Conservation (phyloP, 2,329 filamentous ascomycete genomes). For the Domatiomyces catenatus region DNA sequence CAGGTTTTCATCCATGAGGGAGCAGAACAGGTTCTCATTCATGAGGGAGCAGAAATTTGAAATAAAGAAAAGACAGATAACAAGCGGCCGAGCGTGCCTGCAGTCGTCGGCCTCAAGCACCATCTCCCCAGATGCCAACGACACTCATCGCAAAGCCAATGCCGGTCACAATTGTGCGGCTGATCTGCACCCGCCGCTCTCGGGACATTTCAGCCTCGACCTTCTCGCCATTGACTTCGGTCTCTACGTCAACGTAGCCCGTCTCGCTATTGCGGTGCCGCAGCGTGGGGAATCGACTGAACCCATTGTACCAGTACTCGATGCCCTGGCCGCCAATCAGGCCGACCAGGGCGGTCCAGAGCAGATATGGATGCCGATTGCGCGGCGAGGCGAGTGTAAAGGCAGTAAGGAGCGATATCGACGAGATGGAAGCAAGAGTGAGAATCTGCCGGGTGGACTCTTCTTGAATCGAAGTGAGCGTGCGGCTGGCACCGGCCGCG, state of each 20-base stretch:
- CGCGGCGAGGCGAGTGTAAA: slow-evolving; percentile 61
- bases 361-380: slow-evolving; percentile 70
- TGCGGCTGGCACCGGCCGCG: slow-evolving; percentile 52
- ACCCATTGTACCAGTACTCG: slow-evolving; percentile 58
- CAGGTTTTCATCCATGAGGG: background rate
- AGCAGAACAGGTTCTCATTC: background rate
- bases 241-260: slow-evolving; percentile 15
- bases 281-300: slow-evolving; percentile 38
- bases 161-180: slow-evolving; percentile 26
- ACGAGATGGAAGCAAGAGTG: slow-evolving; percentile 52
- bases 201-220: slow-evolving; percentile 30
- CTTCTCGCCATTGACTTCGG: slow-evolving; percentile 31
- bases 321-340: slow-evolving; percentile 35
- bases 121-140: slow-evolving; percentile 35
- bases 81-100: too few relatives aligned
- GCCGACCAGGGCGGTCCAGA: slow-evolving; percentile 62
- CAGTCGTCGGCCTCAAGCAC: slow-evolving; percentile 14
- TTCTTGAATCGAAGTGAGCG: slow-evolving; percentile 52
- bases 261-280: slow-evolving; percentile 7
- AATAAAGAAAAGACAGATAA: background rate
- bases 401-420: slow-evolving; percentile 58
- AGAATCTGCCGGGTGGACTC: slow-evolving; percentile 51
- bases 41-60: background rate
- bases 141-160: slow-evolving; percentile 31
- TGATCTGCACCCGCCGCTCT: slow-evolving; percentile 26